A percentile compares a stretch with the other conserved stretches of the same genome.
phyloP scores from a whole-genome alignment of 495 filamentous ascomycete genomes.

The Daldinia decipiens region DNA sequence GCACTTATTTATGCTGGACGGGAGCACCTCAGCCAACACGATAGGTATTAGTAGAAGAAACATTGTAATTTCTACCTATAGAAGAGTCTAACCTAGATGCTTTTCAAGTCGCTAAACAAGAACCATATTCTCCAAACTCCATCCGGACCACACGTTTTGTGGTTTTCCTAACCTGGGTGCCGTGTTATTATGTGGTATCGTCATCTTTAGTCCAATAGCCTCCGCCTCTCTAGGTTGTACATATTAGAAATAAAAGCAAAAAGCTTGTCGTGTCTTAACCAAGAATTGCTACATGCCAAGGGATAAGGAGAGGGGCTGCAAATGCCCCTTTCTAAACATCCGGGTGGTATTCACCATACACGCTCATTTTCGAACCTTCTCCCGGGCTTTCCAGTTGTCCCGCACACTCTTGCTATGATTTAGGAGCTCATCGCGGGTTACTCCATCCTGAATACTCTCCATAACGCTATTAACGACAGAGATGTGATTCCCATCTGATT shows the following conservation, averaged over 20 bases:
- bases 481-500: conserved; percentile 88
- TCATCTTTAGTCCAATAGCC: background rate
- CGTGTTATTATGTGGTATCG: background rate
- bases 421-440: conserved; percentile 62
- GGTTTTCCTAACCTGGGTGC: background rate
- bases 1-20: background rate
- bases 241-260: conserved; percentile 2
- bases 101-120: conserved; percentile 3
- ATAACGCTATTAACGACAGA: conserved; percentile 74
- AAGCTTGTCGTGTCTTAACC: background rate
- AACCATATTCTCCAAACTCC: conserved; percentile 6
- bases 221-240: conserved; percentile 4
- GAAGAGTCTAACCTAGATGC: background rate
- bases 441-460: conserved; percentile 80
- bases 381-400: conserved; percentile 73
- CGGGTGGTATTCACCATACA: background rate
- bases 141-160: conserved; percentile 1
- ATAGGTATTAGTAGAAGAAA: background rate
- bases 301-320: background rate
- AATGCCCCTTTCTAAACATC: background rate
- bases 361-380: conserved; percentile 39
- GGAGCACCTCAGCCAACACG: background rate
- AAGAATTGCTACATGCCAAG: background rate
- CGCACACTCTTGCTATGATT: conserved; percentile 71
- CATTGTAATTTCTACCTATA: background rate